These are phyloP conservation scores for Aureobasidium sp. DNA, from an alignment of 2,329 filamentous ascomycete genomes.

Conservation along the genomic window DNA sequence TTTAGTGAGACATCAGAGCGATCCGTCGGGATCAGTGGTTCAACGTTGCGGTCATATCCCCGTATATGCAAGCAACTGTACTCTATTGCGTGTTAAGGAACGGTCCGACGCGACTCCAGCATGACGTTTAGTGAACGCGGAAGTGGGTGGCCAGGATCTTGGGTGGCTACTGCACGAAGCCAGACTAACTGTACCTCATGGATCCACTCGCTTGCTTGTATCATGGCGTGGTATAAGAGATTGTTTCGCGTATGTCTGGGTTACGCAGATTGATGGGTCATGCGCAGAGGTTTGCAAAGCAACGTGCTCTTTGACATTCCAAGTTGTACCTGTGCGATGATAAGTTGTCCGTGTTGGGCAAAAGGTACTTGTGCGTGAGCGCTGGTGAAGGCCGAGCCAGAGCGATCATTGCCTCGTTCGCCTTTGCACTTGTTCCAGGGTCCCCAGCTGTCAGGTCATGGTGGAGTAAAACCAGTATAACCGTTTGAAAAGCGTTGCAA, in stretches of 20 bases:
- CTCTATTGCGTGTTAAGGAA: not conserved
- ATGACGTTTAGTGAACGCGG: not conserved
- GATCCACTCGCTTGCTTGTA: not conserved
- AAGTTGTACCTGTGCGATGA: not conserved
- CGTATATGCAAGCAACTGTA: not conserved
- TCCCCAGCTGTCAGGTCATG: not conserved
- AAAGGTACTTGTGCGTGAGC: not conserved
- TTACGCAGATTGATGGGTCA: not conserved
- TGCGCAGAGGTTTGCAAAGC: not conserved
- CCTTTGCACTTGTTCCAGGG: too few species aligned
- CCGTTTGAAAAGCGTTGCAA: not conserved
- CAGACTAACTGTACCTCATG: not conserved
- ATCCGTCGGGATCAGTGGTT: not conserved
- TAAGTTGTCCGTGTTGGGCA: not conserved
- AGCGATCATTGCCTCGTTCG: not conserved
- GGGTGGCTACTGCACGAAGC: not conserved
- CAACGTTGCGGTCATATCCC: not conserved
- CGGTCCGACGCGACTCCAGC: not conserved
- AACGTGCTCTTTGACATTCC: not conserved
- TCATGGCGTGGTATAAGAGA: not conserved
- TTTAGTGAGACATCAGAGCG: not conserved
- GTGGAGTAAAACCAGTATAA: conserved; percentile 3
- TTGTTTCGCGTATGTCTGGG: not conserved
- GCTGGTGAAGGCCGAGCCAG: not conserved
- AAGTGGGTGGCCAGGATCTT: not conserved